Base-by-base conservation (phyloP, 176 grass and related monocot species). In the Cocos nucifera region DNA sequence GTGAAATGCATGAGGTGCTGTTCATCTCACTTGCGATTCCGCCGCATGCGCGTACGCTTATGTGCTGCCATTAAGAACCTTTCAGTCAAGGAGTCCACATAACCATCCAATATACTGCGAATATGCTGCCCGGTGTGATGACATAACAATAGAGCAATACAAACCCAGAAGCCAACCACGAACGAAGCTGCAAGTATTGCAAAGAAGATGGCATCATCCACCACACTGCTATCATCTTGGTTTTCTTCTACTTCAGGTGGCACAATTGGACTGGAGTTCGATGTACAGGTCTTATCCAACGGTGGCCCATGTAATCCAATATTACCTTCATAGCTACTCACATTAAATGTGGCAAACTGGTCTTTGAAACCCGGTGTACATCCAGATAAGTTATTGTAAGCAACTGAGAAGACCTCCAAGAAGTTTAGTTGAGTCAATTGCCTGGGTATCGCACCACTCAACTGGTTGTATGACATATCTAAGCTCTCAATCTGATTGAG, bases 351-450 rank as follows among this genome's bases (percentile, higher is more conserved):
- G 22, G 0, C 10, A 8, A 81, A 75, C 22, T 81, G 65, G 4
- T 23, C 57, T 44, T 44, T 44, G 10, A 25, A 30, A 56, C 7
- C 24, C 3, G 67, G 59, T 75, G 57, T 70, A 19, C 71, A 74
- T 20, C 78, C 78, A 0, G 78, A 65, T 15, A 81, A 54, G 19
- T 81, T 75, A 5, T 81, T 75, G 19, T 81, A 59, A 0, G 78
- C 78, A n/a, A 75, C 0, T 54, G 5, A 44, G 35, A 44, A 44
- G 35, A 14, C 35, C 35, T 44, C 35, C 35, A 44, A 44, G 35
- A 44, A 44, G 0, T 2, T 44, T 44, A 44, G 35, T 14, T 44
- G 35, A 12, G 35, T 44, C 35, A 44, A 44, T 5, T 77, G 56
- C 53, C n/a, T 6, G 0, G 73, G 73, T 62, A 72, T 67, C 0